Evolutionary conservation across 305 asterid species (phyloP).

Genomic region (Rubia occidens): DNA sequence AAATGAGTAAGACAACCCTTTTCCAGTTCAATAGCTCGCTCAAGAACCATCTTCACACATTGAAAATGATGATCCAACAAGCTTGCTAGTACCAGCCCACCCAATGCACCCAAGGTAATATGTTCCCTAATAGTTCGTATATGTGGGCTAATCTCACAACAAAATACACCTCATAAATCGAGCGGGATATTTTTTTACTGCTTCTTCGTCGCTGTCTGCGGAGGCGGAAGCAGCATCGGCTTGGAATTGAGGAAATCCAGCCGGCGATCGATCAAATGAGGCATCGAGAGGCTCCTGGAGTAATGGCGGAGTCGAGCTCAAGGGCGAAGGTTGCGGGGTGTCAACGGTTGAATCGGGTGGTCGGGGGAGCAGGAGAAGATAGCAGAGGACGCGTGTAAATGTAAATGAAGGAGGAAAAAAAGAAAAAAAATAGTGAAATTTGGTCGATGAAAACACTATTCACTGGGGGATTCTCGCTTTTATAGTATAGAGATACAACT

Average conservation of each 20-base stretch:
- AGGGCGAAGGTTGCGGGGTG: no score
- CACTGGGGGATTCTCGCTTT: no score
- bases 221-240: constrained; percentile 7
- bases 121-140: constrained; percentile 83
- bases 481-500: no score
- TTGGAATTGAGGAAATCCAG: constrained; percentile 6
- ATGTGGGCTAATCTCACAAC: constrained; percentile 62
- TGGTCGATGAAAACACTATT: no score
- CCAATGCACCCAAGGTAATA: constrained; percentile 54
- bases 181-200: constrained; percentile 39
- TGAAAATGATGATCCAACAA: constrained; percentile 50
- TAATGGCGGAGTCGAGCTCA: constrained; percentile 52
- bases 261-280: constrained; percentile 44
- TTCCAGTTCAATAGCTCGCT: constrained; percentile 37
- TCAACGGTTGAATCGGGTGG: no score
- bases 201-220: constrained; percentile 25
- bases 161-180: constrained; percentile 16
- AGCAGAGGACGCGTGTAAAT: no score
- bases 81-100: constrained; percentile 63
- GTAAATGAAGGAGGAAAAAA: no score
- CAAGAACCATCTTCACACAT: constrained; percentile 45
- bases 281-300: constrained; percentile 66
- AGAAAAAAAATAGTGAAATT: no score
- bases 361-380: no score
- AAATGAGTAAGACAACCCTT: constrained; percentile 22